These are phyloP conservation scores for Phragmites australis DNA, from an alignment of 176 grass and related monocot genomes.

Conservation along the genomic window DNA sequence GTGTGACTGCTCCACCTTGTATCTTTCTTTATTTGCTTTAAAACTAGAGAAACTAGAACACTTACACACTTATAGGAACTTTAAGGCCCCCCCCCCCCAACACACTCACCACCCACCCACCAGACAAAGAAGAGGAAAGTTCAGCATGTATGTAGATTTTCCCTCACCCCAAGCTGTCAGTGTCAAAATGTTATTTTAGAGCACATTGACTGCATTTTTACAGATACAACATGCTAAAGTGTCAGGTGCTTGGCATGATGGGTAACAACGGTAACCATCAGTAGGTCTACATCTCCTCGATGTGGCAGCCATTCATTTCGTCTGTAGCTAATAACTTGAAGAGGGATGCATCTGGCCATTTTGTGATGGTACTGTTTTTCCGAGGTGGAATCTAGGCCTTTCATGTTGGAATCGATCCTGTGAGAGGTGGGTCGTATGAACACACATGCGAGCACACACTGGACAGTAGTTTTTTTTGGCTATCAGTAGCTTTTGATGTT, in stretches of 20 bases:
- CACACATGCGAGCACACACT: too few species aligned
- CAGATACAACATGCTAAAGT: neutral
- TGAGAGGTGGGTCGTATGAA: too few species aligned
- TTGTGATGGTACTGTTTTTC: constrained; percentile 26
- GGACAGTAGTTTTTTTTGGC: too few species aligned
- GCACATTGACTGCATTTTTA: neutral
- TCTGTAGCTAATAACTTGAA: neutral
- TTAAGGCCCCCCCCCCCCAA: too few species aligned
- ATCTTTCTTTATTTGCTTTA: too few species aligned
- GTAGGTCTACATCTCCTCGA: neutral
- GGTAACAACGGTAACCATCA: neutral
- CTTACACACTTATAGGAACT: neutral
- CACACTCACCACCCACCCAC: too few species aligned
- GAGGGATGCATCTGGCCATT: neutral
- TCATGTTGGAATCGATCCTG: too few species aligned
- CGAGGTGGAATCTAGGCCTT: constrained; percentile 5
- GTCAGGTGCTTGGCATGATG: neutral
- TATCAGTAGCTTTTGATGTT: too few species aligned
- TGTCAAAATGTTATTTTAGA: neutral
- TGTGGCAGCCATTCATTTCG: neutral
- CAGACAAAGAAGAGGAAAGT: too few species aligned
- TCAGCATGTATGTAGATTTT: neutral
- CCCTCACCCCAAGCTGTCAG: neutral
- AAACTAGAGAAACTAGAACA: too few species aligned
- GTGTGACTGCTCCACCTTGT: neutral